A percentile compares a stretch with the other conserved stretches of the same genome.
Evolutionary conservation across 2,329 filamentous ascomycete species (phyloP).

Genomic region (Aspergillus clavatus): DNA sequence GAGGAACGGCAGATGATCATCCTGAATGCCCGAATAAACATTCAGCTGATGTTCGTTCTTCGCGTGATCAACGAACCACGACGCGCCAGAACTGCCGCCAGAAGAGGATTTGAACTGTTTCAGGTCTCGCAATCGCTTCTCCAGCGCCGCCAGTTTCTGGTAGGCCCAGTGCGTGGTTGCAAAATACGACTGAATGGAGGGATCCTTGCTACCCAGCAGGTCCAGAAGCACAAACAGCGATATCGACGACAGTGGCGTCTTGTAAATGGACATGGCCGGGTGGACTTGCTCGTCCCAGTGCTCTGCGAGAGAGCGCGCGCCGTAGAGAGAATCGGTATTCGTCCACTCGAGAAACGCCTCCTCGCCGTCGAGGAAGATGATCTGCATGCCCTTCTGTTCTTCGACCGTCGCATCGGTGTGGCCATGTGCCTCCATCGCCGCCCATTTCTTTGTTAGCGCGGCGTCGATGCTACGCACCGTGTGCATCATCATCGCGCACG

Average conservation of each 20-base stretch:
- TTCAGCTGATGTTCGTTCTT: slow-evolving; percentile 51
- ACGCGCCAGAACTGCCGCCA: slow-evolving; percentile 21
- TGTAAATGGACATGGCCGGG: slow-evolving; percentile 67
- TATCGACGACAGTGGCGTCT: slow-evolving; percentile 71
- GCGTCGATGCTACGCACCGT: slow-evolving; percentile 73
- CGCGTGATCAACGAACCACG: slow-evolving; percentile 62
- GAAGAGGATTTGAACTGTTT: slow-evolving; percentile 59
- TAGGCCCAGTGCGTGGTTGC: slow-evolving; percentile 93
- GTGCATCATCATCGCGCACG: slow-evolving; percentile 91
- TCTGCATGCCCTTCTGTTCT: slow-evolving; percentile 77
- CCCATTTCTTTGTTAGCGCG: slow-evolving; percentile 78
- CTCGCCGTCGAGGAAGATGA: slow-evolving; percentile 87
- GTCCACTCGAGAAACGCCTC: slow-evolving; percentile 85
- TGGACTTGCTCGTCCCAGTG: slow-evolving; percentile 71
- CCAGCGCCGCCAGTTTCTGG: slow-evolving; percentile 65
- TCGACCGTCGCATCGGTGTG: slow-evolving; percentile 53
- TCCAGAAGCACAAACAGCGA: slow-evolving; percentile 88
- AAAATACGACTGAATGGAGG: slow-evolving; percentile 79
- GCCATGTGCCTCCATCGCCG: slow-evolving; percentile 60
- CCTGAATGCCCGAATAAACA: slow-evolving; percentile 55
- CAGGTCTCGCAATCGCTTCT: slow-evolving; percentile 66
- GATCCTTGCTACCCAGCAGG: slow-evolving; percentile 67
- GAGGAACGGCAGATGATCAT: slow-evolving; percentile 93
- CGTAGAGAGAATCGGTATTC: slow-evolving; percentile 78
- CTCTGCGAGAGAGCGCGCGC: slow-evolving; percentile 74